Base-by-base conservation (phyloP, 164 flowering plant genomes). In the Sextonia rubra region DNA sequence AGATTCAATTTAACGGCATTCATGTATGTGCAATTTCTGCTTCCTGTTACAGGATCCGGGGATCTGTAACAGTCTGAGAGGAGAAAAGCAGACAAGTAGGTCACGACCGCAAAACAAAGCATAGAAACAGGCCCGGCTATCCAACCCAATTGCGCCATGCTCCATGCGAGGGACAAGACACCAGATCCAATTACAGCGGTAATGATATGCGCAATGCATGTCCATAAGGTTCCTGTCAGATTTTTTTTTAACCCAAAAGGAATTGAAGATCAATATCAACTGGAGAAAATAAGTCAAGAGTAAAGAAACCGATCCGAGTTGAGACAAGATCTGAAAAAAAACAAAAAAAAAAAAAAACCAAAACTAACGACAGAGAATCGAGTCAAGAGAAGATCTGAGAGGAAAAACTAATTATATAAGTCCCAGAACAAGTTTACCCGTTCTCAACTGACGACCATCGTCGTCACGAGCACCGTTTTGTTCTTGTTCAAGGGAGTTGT, bases 131-230 rank as follows among this genome's bases (percentile, higher is more conserved):
- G 95, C 14, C 92, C 95, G 12, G 84, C 93, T 25, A 90, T 74
- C 97, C 97, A 91, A 0, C 98, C 98, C 17, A 93, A 79, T 76
- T 85, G 95, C 3, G 90, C 86, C 60, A 78, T 76, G 78, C 90
- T 79, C 98, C 98, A 91, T 47, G 94, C 87, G 2, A 91, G 77
- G 8, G 98, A 91, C 22, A 93, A 79, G 48, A 91, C 97, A 18
- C 97, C 97, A 11, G 98, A 82, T 12, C 95, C 97, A 32, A 93
- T 90, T 70, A 89, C 93, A 15, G 85, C 98, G 3, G 94, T 89
- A 25, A 91, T 89, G 60, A 93, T 85, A 68, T 91, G 97, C 3
- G 98, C 94, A 68, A 83, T 58, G 44, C 90, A 88, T 0, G 88
- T 90, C 93, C 91, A 89, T 62, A 78, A 3, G 3, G 79, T 86